Conservation (phyloP, 345 rosid species). For the Adansonia digitata region DNA sequence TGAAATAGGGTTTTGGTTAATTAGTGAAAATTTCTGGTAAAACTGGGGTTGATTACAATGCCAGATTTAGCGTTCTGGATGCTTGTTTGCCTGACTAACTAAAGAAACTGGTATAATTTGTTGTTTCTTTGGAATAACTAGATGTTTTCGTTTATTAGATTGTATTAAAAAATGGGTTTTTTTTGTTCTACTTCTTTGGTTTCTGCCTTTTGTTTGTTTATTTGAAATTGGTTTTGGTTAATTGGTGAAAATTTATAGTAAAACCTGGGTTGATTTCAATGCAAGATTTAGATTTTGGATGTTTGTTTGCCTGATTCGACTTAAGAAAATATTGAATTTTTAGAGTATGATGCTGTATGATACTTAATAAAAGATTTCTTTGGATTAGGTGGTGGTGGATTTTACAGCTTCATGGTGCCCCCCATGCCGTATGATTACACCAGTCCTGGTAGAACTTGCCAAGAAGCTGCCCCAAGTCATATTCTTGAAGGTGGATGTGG, state of each 20-base stretch:
- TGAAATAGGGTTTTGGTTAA: not conserved
- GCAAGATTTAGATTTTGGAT: not conserved
- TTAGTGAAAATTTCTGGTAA: not conserved
- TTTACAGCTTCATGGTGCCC: slow-evolving; percentile 81
- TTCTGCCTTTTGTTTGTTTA: too few species aligned
- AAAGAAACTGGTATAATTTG: too few species aligned
- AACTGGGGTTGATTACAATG: not conserved
- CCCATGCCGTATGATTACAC: slow-evolving; percentile 70
- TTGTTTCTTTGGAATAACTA: too few species aligned
- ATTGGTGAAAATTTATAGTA: too few species aligned
- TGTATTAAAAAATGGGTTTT: too few species aligned
- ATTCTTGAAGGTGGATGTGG: slow-evolving; percentile 81
- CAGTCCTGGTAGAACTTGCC: slow-evolving; percentile 54
- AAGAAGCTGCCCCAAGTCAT: slow-evolving; percentile 45
- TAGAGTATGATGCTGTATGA: too few species aligned
- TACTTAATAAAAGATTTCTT: not conserved
- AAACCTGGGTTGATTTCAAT: not conserved
- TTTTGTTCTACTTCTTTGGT: too few species aligned
- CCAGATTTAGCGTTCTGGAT: not conserved
- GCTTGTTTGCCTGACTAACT: not conserved
- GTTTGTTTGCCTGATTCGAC: not conserved
- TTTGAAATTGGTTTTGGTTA: not conserved
- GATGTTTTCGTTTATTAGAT: too few species aligned
- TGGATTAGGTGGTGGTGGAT: slow-evolving; percentile 58
- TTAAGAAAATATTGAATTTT: too few species aligned